A percentile compares a stretch with the other conserved stretches of the same genome.
Conservation (phyloP, 2,329 filamentous ascomycete species). For the Onygenales sp. region DNA sequence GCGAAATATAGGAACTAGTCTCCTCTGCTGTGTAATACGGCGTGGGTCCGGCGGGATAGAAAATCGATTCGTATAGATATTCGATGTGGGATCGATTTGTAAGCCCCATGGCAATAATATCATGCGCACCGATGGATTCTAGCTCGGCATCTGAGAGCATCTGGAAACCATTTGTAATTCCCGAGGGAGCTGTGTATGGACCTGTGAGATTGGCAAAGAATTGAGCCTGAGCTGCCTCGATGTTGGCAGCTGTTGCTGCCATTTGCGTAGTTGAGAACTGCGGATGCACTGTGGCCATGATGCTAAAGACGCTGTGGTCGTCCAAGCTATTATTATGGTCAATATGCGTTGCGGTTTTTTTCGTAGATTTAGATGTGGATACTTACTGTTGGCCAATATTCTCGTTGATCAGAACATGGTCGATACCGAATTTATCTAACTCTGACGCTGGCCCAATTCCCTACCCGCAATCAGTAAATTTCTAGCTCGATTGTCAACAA, state of each 20-base stretch:
- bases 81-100: conserved; percentile 18
- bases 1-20: conserved; percentile 24
- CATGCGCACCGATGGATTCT: conserved; percentile 13
- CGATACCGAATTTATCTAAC: conserved; percentile 10
- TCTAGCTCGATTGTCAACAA: background rate
- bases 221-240: conserved; percentile 18
- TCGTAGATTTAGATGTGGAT: too few species aligned
- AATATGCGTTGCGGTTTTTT: background rate
- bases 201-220: conserved; percentile 21
- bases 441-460: conserved; percentile 22
- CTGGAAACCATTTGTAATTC: conserved; percentile 25
- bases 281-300: conserved; percentile 19
- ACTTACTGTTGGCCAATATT: conserved; percentile 22
- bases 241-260: conserved; percentile 9
- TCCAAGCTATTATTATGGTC: conserved; percentile 11
- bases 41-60: conserved; percentile 16
- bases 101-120: conserved; percentile 13
- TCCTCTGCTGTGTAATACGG: conserved; percentile 11
- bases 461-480: background rate
- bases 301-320: conserved; percentile 18
- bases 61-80: conserved; percentile 16
- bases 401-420: conserved; percentile 18
- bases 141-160: conserved; percentile 13
- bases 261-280: conserved; percentile 18
- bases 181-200: conserved; percentile 22